Evolutionary conservation across 441 rosid species (phyloP).

Genomic region (Corymbia citriodora): DNA sequence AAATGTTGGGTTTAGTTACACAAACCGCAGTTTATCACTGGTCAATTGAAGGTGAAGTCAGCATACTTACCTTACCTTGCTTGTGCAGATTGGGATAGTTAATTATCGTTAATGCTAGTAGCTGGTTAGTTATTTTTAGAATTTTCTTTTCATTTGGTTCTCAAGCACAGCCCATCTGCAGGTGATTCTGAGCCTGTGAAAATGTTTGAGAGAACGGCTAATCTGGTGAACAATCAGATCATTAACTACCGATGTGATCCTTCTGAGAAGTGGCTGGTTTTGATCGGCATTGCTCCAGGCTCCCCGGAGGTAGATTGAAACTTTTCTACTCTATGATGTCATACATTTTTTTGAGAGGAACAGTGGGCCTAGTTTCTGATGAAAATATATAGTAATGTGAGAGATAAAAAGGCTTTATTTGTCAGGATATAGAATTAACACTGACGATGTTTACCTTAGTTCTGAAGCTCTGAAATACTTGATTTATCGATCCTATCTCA

Average conservation of each 20-base stretch:
- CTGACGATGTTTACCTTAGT: background rate
- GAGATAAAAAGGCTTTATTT: background rate
- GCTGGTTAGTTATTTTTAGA: background rate
- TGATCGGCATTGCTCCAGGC: slow-evolving; percentile 99
- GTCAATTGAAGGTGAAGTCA: slow-evolving; percentile 89
- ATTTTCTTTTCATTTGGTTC: background rate
- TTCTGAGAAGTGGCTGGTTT: slow-evolving; percentile 97
- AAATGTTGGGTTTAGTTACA: slow-evolving; percentile 95
- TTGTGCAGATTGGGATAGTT: background rate
- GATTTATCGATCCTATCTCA: background rate
- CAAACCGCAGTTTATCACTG: slow-evolving; percentile 94
- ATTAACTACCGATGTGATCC: slow-evolving; percentile 96
- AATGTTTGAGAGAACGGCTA: slow-evolving; percentile 98
- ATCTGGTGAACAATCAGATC: slow-evolving; percentile 90
- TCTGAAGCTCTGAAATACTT: background rate
- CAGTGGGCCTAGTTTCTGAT: background rate
- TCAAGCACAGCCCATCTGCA: slow-evolving; percentile 19
- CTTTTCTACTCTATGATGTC: background rate
- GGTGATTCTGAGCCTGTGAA: slow-evolving; percentile 98
- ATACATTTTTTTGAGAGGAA: background rate
- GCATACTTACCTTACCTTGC: background rate
- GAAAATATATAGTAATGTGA: background rate
- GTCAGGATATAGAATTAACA: background rate
- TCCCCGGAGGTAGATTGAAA: slow-evolving; percentile 76
- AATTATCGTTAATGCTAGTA: background rate